Conservation (phyloP, 768 basidiomycete genomes). For the Boletus tomentosulus region DNA sequence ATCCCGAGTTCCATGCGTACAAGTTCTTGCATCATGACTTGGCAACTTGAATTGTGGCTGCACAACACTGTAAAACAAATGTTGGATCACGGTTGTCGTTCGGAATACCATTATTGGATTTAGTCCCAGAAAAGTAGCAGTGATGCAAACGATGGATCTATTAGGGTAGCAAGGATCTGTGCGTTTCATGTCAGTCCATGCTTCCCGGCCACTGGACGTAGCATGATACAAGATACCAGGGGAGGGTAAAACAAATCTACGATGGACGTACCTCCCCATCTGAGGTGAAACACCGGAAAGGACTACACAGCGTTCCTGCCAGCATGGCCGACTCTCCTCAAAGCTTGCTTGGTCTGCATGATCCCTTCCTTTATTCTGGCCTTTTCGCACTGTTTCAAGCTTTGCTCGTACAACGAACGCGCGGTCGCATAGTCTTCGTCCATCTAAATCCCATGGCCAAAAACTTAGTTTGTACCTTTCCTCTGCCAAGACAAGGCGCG, state of each 20-base stretch:
- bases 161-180: not conserved
- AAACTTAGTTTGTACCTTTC: not conserved
- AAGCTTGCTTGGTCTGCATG: constrained; percentile 31
- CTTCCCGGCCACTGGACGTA: not conserved
- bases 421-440: constrained; percentile 28
- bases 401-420: constrained; percentile 29
- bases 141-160: not conserved
- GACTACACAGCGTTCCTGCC: not conserved
- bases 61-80: not conserved
- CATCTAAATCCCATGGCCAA: constrained; percentile 24
- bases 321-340: constrained; percentile 26
- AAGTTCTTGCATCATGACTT: not conserved
- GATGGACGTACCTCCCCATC: not conserved
- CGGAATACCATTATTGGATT: not conserved
- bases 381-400: constrained; percentile 28
- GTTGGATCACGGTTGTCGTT: not conserved
- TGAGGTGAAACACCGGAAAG: not conserved
- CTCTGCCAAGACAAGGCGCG: not conserved
- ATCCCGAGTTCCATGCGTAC: not conserved
- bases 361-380: constrained; percentile 34
- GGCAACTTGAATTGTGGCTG: not conserved
- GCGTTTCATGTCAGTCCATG: not conserved
- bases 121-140: not conserved
- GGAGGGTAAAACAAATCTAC: too few species aligned
- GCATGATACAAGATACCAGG: not conserved